Conservation (phyloP, 2,329 filamentous ascomycete genomes). For the Furcasterigmium sp. region DNA sequence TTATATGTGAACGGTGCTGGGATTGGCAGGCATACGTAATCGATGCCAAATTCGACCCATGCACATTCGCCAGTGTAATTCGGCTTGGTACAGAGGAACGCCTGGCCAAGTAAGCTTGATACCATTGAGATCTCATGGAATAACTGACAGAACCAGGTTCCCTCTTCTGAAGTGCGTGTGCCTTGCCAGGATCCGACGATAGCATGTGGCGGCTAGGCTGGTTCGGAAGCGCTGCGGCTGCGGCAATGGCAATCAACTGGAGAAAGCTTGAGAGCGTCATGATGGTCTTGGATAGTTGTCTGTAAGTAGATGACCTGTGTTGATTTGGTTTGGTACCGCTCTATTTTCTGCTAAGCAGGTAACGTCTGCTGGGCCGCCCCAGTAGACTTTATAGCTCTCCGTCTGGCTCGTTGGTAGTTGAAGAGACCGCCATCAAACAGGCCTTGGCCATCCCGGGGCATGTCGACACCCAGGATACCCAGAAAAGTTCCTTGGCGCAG, state of each 20-base stretch:
- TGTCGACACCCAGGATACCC: too few relatives aligned
- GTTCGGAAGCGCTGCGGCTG: neutral
- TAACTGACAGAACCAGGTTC: neutral
- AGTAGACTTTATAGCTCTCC: too few relatives aligned
- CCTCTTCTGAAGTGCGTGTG: neutral
- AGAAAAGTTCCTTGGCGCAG: too few relatives aligned
- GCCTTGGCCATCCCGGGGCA: too few relatives aligned
- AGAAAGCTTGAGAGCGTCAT: slow-evolving; percentile 6
- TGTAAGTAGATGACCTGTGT: neutral
- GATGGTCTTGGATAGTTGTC: neutral
- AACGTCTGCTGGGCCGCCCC: too few relatives aligned
- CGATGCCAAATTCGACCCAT: neutral
- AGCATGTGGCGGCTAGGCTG: neutral
- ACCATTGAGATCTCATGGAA: too few relatives aligned
- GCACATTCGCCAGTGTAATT: neutral
- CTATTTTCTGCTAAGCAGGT: too few relatives aligned
- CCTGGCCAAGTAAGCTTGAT: neutral
- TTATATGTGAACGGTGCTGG: neutral
- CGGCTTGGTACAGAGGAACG: neutral
- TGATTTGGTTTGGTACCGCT: too few relatives aligned
- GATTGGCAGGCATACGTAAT: slow-evolving; percentile 1
- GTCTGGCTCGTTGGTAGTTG: too few relatives aligned
- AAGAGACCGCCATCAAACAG: too few relatives aligned
- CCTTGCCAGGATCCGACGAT: neutral
- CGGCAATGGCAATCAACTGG: neutral